These are phyloP conservation scores for Actinomortierella ambigua DNA, from an alignment of 371 early-diverging fungal genomes.

Conservation along the genomic window DNA sequence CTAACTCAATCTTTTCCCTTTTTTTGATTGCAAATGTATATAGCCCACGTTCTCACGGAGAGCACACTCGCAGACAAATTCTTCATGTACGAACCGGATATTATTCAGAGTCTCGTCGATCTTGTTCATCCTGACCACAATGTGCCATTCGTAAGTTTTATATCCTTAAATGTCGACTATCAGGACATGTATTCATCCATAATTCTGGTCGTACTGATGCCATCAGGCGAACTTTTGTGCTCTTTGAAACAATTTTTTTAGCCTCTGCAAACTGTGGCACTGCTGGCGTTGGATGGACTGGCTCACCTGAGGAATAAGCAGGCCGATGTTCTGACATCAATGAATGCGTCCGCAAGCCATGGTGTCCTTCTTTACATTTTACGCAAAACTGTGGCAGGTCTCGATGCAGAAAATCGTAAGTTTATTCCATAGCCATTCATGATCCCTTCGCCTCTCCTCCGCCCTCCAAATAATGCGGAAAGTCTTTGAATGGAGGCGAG, in stretches of 20 bases:
- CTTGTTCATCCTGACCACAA: constrained; percentile 74
- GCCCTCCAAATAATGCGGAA: too few relatives aligned
- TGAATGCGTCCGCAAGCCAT: constrained; percentile 94
- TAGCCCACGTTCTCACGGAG: constrained; percentile 69
- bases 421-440: too few relatives aligned
- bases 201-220: too few relatives aligned
- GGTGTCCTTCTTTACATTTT: constrained; percentile 85
- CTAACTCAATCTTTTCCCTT: too few relatives aligned
- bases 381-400: constrained; percentile 64
- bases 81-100: constrained; percentile 85
- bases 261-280: constrained; percentile 77
- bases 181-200: too few relatives aligned
- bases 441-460: too few relatives aligned
- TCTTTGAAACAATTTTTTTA: constrained; percentile 12
- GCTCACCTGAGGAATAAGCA: constrained; percentile 76
- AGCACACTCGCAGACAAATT: constrained; percentile 73
- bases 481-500: too few relatives aligned
- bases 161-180: too few relatives aligned
- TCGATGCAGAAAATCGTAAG: constrained; percentile 50
- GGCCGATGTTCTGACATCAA: constrained; percentile 80
- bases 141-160: constrained; percentile 60
- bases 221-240: neutral
- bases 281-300: constrained; percentile 85
- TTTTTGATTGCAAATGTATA: neutral
- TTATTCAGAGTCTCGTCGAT: constrained; percentile 78